Evolutionary conservation across 2,329 filamentous ascomycete species (phyloP), one percentile per base, ranked within the genome.

Genomic region (Alternaria triticimaculans): DNA sequence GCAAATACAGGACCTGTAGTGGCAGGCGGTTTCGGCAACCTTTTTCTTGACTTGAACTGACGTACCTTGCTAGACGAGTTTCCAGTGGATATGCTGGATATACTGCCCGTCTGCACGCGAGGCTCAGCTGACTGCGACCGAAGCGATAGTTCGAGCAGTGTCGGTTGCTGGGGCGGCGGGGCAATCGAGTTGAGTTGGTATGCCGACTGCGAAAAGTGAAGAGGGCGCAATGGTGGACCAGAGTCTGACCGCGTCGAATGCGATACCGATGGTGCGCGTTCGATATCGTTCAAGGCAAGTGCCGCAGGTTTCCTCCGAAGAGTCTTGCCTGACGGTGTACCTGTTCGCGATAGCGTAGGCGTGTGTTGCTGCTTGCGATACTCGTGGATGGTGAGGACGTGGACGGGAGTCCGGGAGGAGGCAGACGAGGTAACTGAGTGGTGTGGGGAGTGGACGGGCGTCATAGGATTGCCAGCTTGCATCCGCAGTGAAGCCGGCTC

Each of bases 301-400:
- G 78, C 72, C 7, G 78, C 79, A n/a, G 78, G 64, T 62, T 78
- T 81, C 55, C 80, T 76, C 62, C 76, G 75, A 41, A 81, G 69
- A 20, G 75, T 74, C 62, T 72, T 80, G 45, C 75, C 74, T n/a
- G 68, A 60, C 43, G 75, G 73, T 14, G 76, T 74, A 12, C 64
- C 70, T 14, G 72, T 66, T 41, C 71, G 72, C 44, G 72, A 68
- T n/a, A 45, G 50, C 26, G 50, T 70, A 7, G 80, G 77, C 50
- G 76, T 76, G 41, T 73, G 69, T 55, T 80, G 77, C 66, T 78
- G 78, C 62, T 77, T 78, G 60, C 80, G 78, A 59, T 81, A 81
- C 60, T 80, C 78, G 71, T 80, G 79, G 20, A 81, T 69, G 21
- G 79, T 75, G n/a, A 81, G 70, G 4, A 73, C 69, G 48, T 78